Conservation (phyloP, 345 rosid genomes). For the Carallia pectinifolia region DNA sequence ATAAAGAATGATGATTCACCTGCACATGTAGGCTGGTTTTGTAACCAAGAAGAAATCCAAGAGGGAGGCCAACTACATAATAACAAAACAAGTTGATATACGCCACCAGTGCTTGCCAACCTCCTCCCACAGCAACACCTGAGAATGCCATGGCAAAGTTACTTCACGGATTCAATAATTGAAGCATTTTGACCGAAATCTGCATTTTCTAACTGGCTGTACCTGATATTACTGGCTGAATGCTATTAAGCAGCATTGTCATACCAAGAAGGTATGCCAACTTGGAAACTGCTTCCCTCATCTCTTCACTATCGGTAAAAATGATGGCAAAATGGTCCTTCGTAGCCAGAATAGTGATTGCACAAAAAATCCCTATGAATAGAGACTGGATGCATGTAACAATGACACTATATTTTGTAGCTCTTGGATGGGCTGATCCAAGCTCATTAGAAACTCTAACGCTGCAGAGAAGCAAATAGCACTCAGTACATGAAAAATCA, state of each 20-base stretch:
- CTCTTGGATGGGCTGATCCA: conserved; percentile 86
- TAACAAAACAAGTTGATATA: conserved; percentile 81
- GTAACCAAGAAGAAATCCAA: conserved; percentile 82
- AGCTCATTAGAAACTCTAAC: conserved; percentile 89
- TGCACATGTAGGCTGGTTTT: conserved; percentile 58
- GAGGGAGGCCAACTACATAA: conserved; percentile 66
- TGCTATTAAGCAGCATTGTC: conserved; percentile 78
- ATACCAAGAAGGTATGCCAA: conserved; percentile 75
- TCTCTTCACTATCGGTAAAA: conserved; percentile 57
- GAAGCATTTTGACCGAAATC: neutral
- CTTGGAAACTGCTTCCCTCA: conserved; percentile 58
- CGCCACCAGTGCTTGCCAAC: conserved; percentile 94
- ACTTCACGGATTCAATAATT: neutral
- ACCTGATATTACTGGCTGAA: conserved; percentile 93
- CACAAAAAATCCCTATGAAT: conserved; percentile 58
- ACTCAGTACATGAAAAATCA: too few species aligned
- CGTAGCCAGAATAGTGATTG: conserved; percentile 46
- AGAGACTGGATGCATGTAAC: conserved; percentile 59
- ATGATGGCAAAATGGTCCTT: conserved; percentile 58
- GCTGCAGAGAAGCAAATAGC: conserved; percentile 27
- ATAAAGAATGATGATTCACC: conserved; percentile 35
- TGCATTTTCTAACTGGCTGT: neutral
- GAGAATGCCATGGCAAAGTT: conserved; percentile 3
- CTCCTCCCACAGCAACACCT: conserved; percentile 97
- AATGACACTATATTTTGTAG: conserved; percentile 71